These are phyloP conservation scores for Apiospora pterosperma DNA, from an alignment of 2,329 filamentous ascomycete species.

Conservation along the genomic window DNA sequence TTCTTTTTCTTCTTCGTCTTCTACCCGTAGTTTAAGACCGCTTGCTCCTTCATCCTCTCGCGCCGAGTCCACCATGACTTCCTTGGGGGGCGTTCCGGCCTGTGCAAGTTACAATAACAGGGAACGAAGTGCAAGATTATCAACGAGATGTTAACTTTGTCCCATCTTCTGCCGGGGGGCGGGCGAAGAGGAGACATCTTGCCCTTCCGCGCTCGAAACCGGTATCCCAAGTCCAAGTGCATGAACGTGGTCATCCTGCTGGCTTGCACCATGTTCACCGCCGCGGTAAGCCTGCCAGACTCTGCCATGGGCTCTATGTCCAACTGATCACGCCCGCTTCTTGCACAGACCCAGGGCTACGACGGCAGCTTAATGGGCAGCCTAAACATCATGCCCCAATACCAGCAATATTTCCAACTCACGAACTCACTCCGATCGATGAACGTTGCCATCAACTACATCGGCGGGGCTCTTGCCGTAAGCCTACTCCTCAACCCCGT, in stretches of 20 bases:
- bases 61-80: background rate
- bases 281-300: background rate
- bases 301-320: background rate
- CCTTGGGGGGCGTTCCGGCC: background rate
- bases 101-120: background rate
- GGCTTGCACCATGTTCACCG: background rate
- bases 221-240: background rate
- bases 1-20: background rate
- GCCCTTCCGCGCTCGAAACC: background rate
- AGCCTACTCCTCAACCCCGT: background rate
- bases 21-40: too few relatives aligned
- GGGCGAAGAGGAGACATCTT: background rate
- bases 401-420: slow-evolving; percentile 29
- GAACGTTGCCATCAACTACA: slow-evolving; percentile 24
- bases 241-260: background rate
- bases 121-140: background rate
- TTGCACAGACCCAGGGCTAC: slow-evolving; percentile 2
- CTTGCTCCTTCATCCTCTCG: background rate
- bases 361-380: slow-evolving; percentile 10
- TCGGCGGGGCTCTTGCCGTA: slow-evolving; percentile 20
- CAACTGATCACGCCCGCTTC: background rate
- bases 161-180: background rate
- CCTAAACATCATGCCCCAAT: slow-evolving; percentile 31
- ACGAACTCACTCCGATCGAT: slow-evolving; percentile 28
- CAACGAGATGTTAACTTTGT: background rate